A percentile compares a stretch with the other conserved stretches of the same genome.
Conservation (phyloP, 768 basidiomycete species). For the Chiua virens region DNA sequence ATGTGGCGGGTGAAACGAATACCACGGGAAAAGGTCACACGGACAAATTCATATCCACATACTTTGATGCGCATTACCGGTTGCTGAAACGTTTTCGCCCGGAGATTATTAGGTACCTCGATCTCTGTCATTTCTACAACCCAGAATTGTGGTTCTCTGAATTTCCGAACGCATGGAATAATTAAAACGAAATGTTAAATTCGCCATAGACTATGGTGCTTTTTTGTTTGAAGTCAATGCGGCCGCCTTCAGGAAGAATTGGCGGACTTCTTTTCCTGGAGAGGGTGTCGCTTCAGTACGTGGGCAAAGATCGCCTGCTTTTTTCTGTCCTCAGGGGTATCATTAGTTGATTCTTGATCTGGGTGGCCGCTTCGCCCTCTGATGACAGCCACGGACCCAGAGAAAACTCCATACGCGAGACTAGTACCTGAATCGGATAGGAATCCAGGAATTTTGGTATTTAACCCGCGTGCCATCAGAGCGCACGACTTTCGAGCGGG, state of each 20-base stretch:
- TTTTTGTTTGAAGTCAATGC: constrained; percentile 93
- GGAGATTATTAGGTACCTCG: constrained; percentile 91
- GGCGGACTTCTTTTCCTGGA: constrained; percentile 83
- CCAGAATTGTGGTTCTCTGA: constrained; percentile 57
- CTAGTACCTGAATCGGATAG: constrained; percentile 64
- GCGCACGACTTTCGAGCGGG: constrained; percentile 28
- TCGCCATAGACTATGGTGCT: constrained; percentile 78
- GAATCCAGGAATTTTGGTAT: constrained; percentile 67
- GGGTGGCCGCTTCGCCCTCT: constrained; percentile 78
- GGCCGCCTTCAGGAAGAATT: constrained; percentile 89
- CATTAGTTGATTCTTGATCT: constrained; percentile 65
- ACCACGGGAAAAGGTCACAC: constrained; percentile 29
- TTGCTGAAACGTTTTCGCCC: constrained; percentile 73
- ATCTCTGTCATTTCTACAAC: constrained; percentile 85
- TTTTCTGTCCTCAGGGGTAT: constrained; percentile 10
- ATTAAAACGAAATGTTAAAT: constrained; percentile 72
- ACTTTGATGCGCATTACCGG: constrained; percentile 84
- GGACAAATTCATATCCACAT: constrained; percentile 56
- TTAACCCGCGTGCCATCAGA: constrained; percentile 40
- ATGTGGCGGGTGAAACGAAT: constrained; percentile 23
- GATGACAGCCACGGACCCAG: constrained; percentile 97
- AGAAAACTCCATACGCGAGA: constrained; percentile 67
- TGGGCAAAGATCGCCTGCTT: constrained; percentile 19
- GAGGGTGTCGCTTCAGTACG: constrained; percentile 72
- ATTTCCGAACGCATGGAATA: constrained; percentile 59